Evolutionary conservation across 768 basidiomycete species (phyloP).

Genomic region (Trametes maxima): DNA sequence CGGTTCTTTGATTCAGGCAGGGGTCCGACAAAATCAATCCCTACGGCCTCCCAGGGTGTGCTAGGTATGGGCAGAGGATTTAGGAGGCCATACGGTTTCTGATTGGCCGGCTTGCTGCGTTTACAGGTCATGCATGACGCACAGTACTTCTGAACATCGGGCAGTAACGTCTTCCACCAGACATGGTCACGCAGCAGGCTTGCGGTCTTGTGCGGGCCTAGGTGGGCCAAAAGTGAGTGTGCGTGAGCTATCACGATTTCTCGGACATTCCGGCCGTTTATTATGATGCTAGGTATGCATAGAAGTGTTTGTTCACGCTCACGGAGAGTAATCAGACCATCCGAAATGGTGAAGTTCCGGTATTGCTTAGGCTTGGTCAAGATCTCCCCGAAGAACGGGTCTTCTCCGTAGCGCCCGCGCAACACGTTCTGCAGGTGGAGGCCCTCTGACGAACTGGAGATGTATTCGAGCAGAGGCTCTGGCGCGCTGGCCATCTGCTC

Average conservation of each 20-base stretch:
- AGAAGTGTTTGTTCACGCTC: not conserved
- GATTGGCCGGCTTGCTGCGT: conserved; percentile 21
- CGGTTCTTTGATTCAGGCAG: conserved; percentile 32
- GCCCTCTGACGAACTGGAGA: not conserved
- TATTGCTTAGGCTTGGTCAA: conserved; percentile 28
- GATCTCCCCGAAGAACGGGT: conserved; percentile 35
- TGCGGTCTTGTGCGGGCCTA: conserved; percentile 38
- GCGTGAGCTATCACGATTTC: conserved; percentile 40
- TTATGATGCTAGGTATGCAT: conserved; percentile 27
- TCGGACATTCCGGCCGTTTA: conserved; percentile 23
- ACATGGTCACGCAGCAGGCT: conserved; percentile 37
- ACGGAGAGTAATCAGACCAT: conserved; percentile 28
- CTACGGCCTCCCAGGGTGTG: conserved; percentile 41
- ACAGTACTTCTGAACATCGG: conserved; percentile 33
- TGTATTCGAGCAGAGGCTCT: not conserved
- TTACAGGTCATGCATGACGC: conserved; percentile 28
- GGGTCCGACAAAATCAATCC: conserved; percentile 43
- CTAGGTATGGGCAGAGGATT: conserved; percentile 34
- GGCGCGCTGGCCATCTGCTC: not conserved
- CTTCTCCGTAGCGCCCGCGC: conserved; percentile 28
- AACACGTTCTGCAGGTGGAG: conserved; percentile 19
- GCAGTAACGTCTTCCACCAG: conserved; percentile 42
- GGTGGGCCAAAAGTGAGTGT: conserved; percentile 42
- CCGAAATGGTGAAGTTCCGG: conserved; percentile 31
- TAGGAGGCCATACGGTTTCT: conserved; percentile 21